A percentile compares a stretch with the other conserved stretches of the same genome.
Evolutionary conservation across 306 rosid species (phyloP).

Genomic region (Vigna trinervia): DNA sequence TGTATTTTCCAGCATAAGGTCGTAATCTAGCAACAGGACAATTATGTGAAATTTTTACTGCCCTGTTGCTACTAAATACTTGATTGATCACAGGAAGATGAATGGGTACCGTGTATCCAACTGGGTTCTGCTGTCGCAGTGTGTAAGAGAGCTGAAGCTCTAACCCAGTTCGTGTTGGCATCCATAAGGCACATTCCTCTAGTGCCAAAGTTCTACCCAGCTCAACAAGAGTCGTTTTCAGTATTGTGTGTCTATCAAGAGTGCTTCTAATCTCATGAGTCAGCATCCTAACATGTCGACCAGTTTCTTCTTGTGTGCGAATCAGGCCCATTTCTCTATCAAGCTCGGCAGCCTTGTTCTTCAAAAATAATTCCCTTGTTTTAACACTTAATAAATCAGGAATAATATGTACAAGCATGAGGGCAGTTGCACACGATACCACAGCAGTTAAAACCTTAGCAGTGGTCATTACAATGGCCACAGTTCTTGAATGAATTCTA

Average conservation of each 20-base stretch:
- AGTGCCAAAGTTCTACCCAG: conserved; percentile 87
- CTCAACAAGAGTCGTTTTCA: conserved; percentile 76
- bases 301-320: conserved; percentile 83
- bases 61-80: conserved; percentile 77
- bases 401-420: conserved; percentile 83
- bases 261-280: conserved; percentile 87
- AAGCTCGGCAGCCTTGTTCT: conserved; percentile 83
- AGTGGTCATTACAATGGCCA: conserved; percentile 74
- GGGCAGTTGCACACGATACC: conserved; percentile 82
- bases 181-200: conserved; percentile 98
- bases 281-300: conserved; percentile 85
- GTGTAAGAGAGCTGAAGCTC: conserved; percentile 98
- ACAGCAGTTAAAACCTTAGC: conserved; percentile 80
- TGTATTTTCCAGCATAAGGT: conserved; percentile 66
- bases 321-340: conserved; percentile 87
- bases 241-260: conserved; percentile 76
- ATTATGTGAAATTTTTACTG: conserved; percentile 74
- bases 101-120: conserved; percentile 88
- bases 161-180: conserved; percentile 94
- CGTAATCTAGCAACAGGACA: conserved; percentile 89
- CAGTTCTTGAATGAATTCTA: conserved; percentile 63
- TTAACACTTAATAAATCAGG: conserved; percentile 83
- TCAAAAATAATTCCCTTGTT: conserved; percentile 75
- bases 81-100: conserved; percentile 92
- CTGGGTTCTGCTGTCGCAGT: conserved; percentile 90